These are phyloP conservation scores for Phytophthora gonapodyides DNA, from an alignment of 352 stramenopile genomes.

Conservation along the genomic window DNA sequence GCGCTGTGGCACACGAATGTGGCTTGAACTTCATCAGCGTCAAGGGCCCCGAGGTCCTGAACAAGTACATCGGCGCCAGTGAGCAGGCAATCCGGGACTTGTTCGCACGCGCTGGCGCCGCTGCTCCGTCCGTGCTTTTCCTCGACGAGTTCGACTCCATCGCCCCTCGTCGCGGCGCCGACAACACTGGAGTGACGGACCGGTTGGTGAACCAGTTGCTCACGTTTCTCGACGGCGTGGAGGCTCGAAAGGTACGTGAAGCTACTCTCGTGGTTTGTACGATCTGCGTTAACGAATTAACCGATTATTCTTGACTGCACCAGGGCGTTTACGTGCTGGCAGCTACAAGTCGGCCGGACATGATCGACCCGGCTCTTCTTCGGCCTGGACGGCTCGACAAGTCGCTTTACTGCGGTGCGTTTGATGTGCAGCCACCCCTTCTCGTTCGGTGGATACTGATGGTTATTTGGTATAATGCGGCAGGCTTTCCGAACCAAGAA, in stretches of 20 bases:
- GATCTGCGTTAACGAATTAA: no score
- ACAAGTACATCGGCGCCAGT: conserved; percentile 92
- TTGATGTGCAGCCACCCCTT: not conserved
- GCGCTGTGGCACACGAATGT: conserved; percentile 85
- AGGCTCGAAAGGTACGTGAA: conserved; percentile 75
- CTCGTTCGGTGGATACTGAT: not conserved
- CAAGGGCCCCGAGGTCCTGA: conserved; percentile 89
- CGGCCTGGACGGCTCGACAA: conserved; percentile 95
- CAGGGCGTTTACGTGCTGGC: conserved; percentile 94
- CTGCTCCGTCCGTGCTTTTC: conserved; percentile 82
- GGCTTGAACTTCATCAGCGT: conserved; percentile 92
- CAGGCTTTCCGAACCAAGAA: conserved; percentile 84
- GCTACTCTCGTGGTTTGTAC: not conserved
- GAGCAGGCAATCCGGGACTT: conserved; percentile 90
- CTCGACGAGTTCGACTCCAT: conserved; percentile 96
- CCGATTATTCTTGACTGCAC: conserved; percentile 9
- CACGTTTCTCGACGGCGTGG: conserved; percentile 97
- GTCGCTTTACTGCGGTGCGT: conserved; percentile 89
- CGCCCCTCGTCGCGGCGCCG: conserved; percentile 90
- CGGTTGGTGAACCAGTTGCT: conserved; percentile 98
- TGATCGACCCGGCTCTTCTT: conserved; percentile 96
- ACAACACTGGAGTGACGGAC: conserved; percentile 96
- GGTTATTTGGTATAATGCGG: not conserved
- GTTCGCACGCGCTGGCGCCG: conserved; percentile 76
- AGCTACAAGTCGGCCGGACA: conserved; percentile 96